phyloP scores from a whole-genome alignment of 805 yeast species.

The Nakazawaea ambrosiae region DNA sequence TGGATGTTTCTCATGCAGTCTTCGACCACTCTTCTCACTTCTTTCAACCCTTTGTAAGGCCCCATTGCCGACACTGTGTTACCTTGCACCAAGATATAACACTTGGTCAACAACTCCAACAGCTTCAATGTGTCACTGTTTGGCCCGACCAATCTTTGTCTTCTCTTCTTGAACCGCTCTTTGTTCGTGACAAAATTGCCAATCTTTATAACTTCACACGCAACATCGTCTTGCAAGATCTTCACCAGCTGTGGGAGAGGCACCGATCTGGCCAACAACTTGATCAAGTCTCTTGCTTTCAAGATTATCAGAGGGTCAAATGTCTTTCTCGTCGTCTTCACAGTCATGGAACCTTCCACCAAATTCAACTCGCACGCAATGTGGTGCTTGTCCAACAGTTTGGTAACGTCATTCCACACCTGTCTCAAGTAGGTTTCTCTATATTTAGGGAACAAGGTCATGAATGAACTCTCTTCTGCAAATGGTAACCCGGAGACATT shows the following conservation, averaged over 20 bases:
- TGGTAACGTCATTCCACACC: constrained; percentile 91
- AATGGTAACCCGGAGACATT: constrained; percentile 82
- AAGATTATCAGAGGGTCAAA: constrained; percentile 90
- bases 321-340: constrained; percentile 90
- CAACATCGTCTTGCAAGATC: constrained; percentile 83
- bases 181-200: constrained; percentile 85
- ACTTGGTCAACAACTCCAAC: constrained; percentile 86
- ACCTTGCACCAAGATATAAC: constrained; percentile 95
- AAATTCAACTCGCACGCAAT: constrained; percentile 81
- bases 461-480: constrained; percentile 92
- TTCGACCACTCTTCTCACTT: constrained; percentile 87
- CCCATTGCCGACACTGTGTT: constrained; percentile 98
- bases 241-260: constrained; percentile 96
- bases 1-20: constrained; percentile 96
- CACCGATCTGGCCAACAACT: constrained; percentile 89
- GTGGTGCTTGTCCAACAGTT: constrained; percentile 62
- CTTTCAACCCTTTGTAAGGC: constrained; percentile 87
- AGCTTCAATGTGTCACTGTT: constrained; percentile 96
- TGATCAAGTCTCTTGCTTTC: constrained; percentile 92
- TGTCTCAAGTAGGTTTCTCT: constrained; percentile 85
- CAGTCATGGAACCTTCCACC: constrained; percentile 97
- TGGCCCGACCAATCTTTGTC: constrained; percentile 96
- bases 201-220: constrained; percentile 94
- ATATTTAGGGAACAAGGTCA: constrained; percentile 94
- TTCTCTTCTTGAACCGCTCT: constrained; percentile 89